Conservation (phyloP, 805 yeast species). For the Candida morakotiae region DNA sequence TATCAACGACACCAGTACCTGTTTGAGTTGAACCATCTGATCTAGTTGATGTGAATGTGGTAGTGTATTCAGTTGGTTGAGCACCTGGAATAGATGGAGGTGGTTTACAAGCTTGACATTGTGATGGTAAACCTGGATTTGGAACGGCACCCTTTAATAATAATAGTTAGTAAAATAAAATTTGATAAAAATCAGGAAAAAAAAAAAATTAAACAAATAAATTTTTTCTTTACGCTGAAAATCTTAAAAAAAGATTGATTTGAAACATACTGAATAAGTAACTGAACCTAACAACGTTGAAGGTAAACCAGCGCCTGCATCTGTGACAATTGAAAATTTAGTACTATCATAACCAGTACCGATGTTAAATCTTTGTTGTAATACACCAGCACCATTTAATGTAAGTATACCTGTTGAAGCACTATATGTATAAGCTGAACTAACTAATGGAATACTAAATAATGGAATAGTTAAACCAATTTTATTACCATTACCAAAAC, state of each 20-base stretch:
- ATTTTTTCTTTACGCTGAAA: too few relatives aligned
- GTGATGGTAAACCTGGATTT: conserved; percentile 16
- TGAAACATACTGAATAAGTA: conserved; percentile 11
- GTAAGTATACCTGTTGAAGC: conserved; percentile 19
- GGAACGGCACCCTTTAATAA: conserved; percentile 17
- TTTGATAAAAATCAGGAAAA: too few relatives aligned
- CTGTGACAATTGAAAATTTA: conserved; percentile 12
- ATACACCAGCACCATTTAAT: conserved; percentile 6
- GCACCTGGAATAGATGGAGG: conserved; percentile 14
- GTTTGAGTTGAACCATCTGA: conserved; percentile 7
- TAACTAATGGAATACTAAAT: conserved; percentile 1
- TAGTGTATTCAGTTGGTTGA: conserved; percentile 12
- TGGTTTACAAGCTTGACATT: conserved; percentile 16
- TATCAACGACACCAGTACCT: conserved; percentile 9
- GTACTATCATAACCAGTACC: conserved; percentile 19
- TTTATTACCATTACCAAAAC: conserved; percentile 22
- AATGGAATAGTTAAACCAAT: conserved; percentile 13
- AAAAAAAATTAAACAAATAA: too few relatives aligned
- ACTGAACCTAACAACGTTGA: conserved; percentile 15
- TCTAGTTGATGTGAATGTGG: conserved; percentile 7
- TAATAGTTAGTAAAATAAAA: too few relatives aligned
- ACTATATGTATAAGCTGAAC: conserved; percentile 8
- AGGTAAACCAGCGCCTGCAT: conserved; percentile 16
- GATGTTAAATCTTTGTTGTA: conserved; percentile 14
- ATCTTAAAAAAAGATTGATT: too few relatives aligned